phyloP scores from a whole-genome alignment of 345 rosid species.

The Mangifera indica region DNA sequence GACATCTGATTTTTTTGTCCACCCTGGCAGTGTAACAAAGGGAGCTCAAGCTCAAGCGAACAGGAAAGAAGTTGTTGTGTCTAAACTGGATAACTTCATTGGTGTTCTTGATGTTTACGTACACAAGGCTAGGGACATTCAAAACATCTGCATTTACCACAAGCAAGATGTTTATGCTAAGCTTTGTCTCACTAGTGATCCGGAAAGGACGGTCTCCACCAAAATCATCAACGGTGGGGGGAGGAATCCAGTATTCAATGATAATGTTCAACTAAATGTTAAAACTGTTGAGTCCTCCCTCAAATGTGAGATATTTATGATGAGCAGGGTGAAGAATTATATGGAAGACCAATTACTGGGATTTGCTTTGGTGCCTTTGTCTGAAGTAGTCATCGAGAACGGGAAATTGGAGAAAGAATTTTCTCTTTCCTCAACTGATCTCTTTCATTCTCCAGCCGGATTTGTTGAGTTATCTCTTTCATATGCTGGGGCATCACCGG shows the following conservation, averaged over 20 bases:
- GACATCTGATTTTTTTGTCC: slow-evolving; percentile 42
- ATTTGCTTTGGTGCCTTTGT: slow-evolving; percentile 83
- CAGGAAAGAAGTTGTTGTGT: slow-evolving; percentile 34
- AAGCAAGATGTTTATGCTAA: slow-evolving; percentile 99
- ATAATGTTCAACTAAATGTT: slow-evolving; percentile 65
- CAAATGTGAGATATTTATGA: slow-evolving; percentile 93
- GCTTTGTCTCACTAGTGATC: slow-evolving; percentile 85
- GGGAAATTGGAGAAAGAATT: slow-evolving; percentile 88
- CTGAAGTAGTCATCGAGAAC: slow-evolving; percentile 68
- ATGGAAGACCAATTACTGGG: slow-evolving; percentile 97
- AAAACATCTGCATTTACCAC: slow-evolving; percentile 98
- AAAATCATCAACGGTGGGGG: slow-evolving; percentile 98
- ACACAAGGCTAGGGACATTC: slow-evolving; percentile 96
- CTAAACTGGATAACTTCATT: slow-evolving; percentile 39
- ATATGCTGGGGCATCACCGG: slow-evolving; percentile 80
- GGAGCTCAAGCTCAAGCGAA: slow-evolving; percentile 40
- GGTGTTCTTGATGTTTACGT: slow-evolving; percentile 75
- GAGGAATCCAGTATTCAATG: slow-evolving; percentile 91
- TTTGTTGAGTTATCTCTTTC: slow-evolving; percentile 83
- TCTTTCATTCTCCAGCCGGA: slow-evolving; percentile 96
- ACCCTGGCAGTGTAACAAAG: slow-evolving; percentile 35
- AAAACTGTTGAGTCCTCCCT: slow-evolving; percentile 67
- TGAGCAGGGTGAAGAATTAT: slow-evolving; percentile 98
- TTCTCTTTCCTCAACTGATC: slow-evolving; percentile 91
- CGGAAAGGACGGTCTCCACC: slow-evolving; percentile 73